Conservation (phyloP, 441 rosid genomes). For the Syzygium syzygioides region DNA sequence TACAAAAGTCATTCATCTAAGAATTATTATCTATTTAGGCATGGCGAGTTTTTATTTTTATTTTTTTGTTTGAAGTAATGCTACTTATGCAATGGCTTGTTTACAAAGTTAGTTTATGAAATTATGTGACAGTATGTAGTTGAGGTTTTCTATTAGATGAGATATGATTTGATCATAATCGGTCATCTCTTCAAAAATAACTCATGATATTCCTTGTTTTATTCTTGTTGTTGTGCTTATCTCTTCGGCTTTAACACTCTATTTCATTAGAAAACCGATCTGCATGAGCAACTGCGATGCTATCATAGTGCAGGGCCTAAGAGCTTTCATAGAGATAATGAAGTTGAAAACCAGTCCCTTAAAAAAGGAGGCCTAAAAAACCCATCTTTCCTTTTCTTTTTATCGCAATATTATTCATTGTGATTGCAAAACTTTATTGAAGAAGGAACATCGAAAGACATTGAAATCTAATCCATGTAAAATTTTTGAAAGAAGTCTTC, state of each 20-base stretch:
- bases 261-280: not conserved
- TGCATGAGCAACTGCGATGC: not conserved
- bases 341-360: not conserved
- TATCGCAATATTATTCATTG: not conserved
- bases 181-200: not conserved
- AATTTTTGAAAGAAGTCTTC: not conserved
- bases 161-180: not conserved
- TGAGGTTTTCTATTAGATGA: not conserved
- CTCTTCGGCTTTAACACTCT: not conserved
- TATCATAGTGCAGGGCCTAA: not conserved
- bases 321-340: not conserved
- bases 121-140: not conserved
- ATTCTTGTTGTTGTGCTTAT: not conserved
- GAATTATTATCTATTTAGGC: not conserved
- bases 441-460: not conserved
- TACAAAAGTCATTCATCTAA: not conserved
- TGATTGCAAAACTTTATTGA: not conserved
- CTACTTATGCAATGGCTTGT: not conserved
- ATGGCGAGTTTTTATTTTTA: not conserved
- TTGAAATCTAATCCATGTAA: not conserved
- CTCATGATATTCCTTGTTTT: not conserved
- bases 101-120: not conserved
- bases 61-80: not conserved
- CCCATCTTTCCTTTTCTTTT: not conserved
- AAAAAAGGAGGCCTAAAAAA: not conserved